Percentiles rank a stretch among this genome's conserved stretches.
These are phyloP conservation scores for Quercus agrifolia DNA, from an alignment of 306 rosid genomes.

Conservation along the genomic window DNA sequence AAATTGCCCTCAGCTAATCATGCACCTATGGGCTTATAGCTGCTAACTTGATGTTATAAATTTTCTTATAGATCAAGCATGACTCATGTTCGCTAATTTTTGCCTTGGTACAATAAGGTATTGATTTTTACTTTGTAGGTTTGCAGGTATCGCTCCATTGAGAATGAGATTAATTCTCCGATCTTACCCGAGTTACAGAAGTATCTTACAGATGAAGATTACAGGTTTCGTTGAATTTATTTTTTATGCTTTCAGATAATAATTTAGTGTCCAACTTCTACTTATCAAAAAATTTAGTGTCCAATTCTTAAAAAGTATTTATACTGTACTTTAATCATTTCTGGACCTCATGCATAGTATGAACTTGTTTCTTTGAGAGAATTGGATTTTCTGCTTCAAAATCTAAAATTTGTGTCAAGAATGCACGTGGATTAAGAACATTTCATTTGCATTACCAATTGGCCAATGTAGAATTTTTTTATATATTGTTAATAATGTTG, in stretches of 20 bases:
- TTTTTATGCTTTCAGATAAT: constrained; percentile 16
- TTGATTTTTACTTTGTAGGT: constrained; percentile 54
- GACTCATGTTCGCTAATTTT: constrained; percentile 6
- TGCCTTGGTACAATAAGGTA: constrained; percentile 7
- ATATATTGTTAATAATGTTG: neutral
- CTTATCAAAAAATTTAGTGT: too few relatives aligned
- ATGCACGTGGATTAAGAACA: neutral
- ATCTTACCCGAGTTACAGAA: constrained; percentile 67
- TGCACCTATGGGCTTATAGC: neutral
- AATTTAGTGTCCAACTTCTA: neutral
- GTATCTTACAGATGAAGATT: constrained; percentile 90
- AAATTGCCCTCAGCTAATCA: too few relatives aligned
- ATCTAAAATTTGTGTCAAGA: neutral
- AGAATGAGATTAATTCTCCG: constrained; percentile 85
- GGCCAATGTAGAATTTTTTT: neutral
- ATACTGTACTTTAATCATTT: neutral
- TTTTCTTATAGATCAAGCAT: neutral
- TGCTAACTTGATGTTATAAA: neutral
- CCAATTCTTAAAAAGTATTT: neutral
- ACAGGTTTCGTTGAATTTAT: constrained; percentile 50
- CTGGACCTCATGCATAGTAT: neutral
- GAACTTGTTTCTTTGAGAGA: neutral
- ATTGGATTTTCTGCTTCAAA: neutral
- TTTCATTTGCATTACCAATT: neutral
- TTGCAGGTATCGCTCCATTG: constrained; percentile 79